Conservation (phyloP, 1,139 yeast genomes). For the Nakaseomyces sp. region DNA sequence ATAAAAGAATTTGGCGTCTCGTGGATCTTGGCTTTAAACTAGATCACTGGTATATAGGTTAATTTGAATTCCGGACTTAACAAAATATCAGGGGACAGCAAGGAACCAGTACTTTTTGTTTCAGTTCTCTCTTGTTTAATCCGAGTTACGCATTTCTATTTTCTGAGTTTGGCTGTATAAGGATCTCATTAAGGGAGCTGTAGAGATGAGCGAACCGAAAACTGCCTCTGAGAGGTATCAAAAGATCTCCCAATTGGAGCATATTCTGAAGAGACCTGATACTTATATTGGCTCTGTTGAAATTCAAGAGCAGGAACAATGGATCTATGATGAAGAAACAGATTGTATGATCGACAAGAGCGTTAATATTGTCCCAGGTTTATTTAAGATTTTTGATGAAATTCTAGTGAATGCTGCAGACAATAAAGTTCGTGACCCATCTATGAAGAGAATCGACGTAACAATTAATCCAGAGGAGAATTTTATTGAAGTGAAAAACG, state of each 20-base stretch:
- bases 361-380: conserved; percentile 86
- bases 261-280: conserved; percentile 94
- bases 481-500: conserved; percentile 73
- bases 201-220: conserved; percentile 22
- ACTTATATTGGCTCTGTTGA: conserved; percentile 96
- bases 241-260: conserved; percentile 88
- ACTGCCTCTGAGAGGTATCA: conserved; percentile 79
- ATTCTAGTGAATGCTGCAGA: conserved; percentile 97
- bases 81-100: too few relatives aligned
- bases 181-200: neutral
- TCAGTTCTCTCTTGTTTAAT: too few relatives aligned
- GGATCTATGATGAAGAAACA: conserved; percentile 68
- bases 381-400: conserved; percentile 94
- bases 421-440: conserved; percentile 89
- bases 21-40: neutral
- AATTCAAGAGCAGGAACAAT: conserved; percentile 66
- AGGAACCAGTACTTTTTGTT: too few relatives aligned
- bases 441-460: conserved; percentile 80
- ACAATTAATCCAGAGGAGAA: conserved; percentile 68
- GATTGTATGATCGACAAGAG: conserved; percentile 64
- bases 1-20: neutral
- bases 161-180: neutral
- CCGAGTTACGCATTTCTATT: neutral
- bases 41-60: too few relatives aligned
- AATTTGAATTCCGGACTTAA: too few relatives aligned